Evolutionary conservation across 2,329 filamentous ascomycete genomes (phyloP).

Genomic region (Ophiostoma himal-ulmi): DNA sequence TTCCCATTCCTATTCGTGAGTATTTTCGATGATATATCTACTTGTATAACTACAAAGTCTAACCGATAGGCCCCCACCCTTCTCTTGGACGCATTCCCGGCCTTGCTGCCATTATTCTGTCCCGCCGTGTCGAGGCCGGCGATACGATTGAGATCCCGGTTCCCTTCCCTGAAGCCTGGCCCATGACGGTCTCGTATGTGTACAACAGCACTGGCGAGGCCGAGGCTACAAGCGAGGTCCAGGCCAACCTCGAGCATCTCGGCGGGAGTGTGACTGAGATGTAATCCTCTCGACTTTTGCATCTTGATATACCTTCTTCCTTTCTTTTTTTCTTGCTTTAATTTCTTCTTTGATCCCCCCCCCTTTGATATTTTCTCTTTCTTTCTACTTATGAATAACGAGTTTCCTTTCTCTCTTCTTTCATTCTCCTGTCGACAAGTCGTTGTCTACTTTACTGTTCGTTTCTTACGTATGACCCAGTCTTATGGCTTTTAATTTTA

Average conservation of each 20-base stretch:
- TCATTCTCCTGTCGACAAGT: background rate
- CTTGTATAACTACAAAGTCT: background rate
- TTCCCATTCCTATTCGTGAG: constrained; percentile 45
- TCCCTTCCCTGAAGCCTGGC: constrained; percentile 52
- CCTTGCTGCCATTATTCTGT: constrained; percentile 50
- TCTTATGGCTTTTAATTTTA: background rate
- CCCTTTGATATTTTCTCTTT: background rate
- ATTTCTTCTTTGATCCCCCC: background rate
- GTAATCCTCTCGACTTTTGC: background rate
- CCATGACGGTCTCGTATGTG: constrained; percentile 48
- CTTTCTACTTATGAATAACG: background rate
- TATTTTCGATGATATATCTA: background rate
- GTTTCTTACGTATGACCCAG: background rate
- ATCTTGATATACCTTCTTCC: background rate
- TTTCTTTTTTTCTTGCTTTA: background rate
- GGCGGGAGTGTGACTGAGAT: constrained; percentile 37
- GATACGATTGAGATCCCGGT: constrained; percentile 54
- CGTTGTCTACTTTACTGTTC: background rate
- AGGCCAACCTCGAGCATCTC: constrained; percentile 50
- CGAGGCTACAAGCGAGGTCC: constrained; percentile 40
- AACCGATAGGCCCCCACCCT: constrained; percentile 42
- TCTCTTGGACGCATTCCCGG: constrained; percentile 47
- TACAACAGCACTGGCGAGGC: constrained; percentile 46
- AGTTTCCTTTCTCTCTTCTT: background rate
- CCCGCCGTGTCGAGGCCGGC: constrained; percentile 45